A percentile compares a stretch with the other conserved stretches of the same genome.
Evolutionary conservation across 2,329 filamentous ascomycete genomes (phyloP).

Genomic region (Dactylellina leptospora): DNA sequence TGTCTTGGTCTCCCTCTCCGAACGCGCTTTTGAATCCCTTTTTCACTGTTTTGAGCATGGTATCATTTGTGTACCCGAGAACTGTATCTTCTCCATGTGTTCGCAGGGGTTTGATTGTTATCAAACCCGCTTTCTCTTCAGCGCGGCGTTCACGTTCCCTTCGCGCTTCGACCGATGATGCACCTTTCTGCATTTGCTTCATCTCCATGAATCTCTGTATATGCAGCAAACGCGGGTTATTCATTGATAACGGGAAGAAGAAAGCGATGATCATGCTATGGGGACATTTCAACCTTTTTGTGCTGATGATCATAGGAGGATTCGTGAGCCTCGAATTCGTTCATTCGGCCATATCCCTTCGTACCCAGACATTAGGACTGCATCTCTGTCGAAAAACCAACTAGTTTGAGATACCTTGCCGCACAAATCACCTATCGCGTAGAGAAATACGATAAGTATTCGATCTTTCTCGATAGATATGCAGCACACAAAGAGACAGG

Average conservation of each 20-base stretch:
- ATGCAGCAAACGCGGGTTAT: neutral
- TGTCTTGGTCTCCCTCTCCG: constrained; percentile 61
- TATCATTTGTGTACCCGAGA: constrained; percentile 59
- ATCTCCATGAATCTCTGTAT: constrained; percentile 79
- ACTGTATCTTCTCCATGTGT: constrained; percentile 61
- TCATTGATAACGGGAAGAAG: neutral
- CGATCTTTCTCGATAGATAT: too few relatives aligned
- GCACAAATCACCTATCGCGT: constrained; percentile 44
- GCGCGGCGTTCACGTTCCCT: constrained; percentile 71
- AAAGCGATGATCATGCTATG: constrained; percentile 1
- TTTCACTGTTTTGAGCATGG: constrained; percentile 61
- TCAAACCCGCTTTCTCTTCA: constrained; percentile 74
- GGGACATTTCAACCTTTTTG: constrained; percentile 69
- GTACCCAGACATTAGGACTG: too few relatives aligned
- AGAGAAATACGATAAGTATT: neutral
- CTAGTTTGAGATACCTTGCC: constrained; percentile 41
- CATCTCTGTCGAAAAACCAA: too few relatives aligned
- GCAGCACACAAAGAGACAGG: too few relatives aligned
- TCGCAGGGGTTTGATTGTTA: constrained; percentile 69
- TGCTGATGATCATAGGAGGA: constrained; percentile 95
- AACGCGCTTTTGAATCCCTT: constrained; percentile 80
- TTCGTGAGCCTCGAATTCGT: constrained; percentile 95
- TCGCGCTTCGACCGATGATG: constrained; percentile 65
- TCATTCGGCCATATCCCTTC: constrained; percentile 93
- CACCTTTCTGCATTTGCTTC: constrained; percentile 81